Conservation (phyloP, 352 stramenopile species). For the Pythium utonaiense region DNA sequence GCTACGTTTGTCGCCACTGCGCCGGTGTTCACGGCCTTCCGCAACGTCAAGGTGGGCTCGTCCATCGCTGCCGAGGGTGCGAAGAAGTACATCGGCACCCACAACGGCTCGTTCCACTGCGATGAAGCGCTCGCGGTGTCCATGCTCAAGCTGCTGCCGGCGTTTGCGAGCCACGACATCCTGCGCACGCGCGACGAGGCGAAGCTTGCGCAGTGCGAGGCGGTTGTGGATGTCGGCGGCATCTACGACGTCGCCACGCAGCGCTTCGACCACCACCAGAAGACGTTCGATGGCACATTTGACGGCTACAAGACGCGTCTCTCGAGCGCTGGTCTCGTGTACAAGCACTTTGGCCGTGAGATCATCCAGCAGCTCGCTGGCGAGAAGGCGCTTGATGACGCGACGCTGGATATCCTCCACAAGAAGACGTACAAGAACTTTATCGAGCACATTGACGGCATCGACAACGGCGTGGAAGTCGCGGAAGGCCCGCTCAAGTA, state of each 20-base stretch:
- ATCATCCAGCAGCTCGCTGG: constrained; percentile 86
- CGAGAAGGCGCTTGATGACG: constrained; percentile 48
- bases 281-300: constrained; percentile 87
- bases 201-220: constrained; percentile 91
- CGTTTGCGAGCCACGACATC: constrained; percentile 82
- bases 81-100: constrained; percentile 92
- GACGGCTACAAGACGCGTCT: constrained; percentile 84
- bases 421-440: constrained; percentile 95
- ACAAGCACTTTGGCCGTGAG: constrained; percentile 97
- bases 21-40: constrained; percentile 61
- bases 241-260: constrained; percentile 88
- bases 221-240: constrained; percentile 97
- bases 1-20: constrained; percentile 61
- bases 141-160: constrained; percentile 93
- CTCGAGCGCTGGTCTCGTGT: constrained; percentile 95
- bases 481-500: constrained; percentile 62
- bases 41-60: constrained; percentile 46
- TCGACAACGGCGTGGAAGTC: constrained; percentile 97
- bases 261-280: constrained; percentile 98
- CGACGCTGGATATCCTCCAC: constrained; percentile 82
- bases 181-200: constrained; percentile 87
- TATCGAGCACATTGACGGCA: constrained; percentile 98
- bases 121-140: constrained; percentile 97
- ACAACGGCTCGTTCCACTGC: constrained; percentile 98
- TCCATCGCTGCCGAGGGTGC: constrained; percentile 29